Evolutionary conservation across 148 eudicot species (phyloP).

Genomic region (Cornus suecica): DNA sequence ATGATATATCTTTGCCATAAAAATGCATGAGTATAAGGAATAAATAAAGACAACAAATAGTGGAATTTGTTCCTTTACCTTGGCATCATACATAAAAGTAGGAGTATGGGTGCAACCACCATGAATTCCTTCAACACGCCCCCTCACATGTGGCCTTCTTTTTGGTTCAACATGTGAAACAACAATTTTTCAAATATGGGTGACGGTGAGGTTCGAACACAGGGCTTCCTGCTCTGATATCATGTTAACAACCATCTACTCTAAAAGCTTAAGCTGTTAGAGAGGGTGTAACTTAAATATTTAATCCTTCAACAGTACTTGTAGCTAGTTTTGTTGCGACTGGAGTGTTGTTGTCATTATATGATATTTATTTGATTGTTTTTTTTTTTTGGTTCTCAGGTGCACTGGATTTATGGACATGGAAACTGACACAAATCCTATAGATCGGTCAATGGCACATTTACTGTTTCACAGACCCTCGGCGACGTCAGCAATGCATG

Average conservation of each 20-base stretch:
- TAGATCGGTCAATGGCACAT: conserved; percentile 95
- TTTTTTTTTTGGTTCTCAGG: conserved; percentile 37
- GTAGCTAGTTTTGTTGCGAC: background rate
- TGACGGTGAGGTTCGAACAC: no score
- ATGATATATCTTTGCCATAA: background rate
- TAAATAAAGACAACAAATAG: background rate
- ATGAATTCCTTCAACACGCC: no score
- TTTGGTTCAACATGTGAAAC: no score
- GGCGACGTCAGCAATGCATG: conserved; percentile 38
- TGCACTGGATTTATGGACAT: conserved; percentile 65
- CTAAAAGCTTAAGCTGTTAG: no score
- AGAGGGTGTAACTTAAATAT: no score
- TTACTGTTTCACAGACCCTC: conserved; percentile 84
- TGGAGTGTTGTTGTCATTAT: background rate
- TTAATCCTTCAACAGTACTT: no score
- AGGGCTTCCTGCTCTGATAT: no score
- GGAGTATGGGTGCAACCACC: background rate
- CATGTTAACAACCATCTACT: no score
- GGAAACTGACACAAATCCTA: conserved; percentile 92
- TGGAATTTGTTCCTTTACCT: background rate
- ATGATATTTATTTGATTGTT: background rate
- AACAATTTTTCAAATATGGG: no score
- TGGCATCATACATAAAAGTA: background rate
- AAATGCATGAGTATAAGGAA: background rate
- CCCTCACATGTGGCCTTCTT: no score